These are phyloP conservation scores for Lepiota brunneoincarnata DNA, from an alignment of 768 basidiomycete genomes.

Conservation along the genomic window DNA sequence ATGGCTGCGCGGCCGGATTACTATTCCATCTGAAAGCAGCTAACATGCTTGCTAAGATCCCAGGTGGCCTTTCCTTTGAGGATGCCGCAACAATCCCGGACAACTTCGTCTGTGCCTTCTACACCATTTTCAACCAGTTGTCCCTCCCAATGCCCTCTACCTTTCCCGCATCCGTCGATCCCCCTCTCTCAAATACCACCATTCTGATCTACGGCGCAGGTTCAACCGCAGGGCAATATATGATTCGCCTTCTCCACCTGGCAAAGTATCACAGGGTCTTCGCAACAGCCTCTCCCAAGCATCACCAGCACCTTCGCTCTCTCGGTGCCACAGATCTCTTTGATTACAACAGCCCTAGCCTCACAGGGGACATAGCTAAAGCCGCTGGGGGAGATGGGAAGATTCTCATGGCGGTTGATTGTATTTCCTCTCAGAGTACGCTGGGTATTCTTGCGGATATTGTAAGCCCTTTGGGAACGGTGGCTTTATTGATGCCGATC, in stretches of 20 bases:
- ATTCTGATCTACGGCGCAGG: constrained; percentile 47
- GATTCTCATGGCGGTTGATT: constrained; percentile 33
- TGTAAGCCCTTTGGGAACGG: constrained; percentile 32
- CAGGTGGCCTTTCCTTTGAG: constrained; percentile 34
- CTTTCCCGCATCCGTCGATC: constrained; percentile 27
- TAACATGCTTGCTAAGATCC: constrained; percentile 29
- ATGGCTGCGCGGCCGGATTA: not conserved
- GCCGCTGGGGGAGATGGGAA: constrained; percentile 32
- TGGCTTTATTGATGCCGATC: constrained; percentile 44
- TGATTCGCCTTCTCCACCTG: constrained; percentile 35
- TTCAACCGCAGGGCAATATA: constrained; percentile 35
- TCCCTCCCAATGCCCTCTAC: constrained; percentile 30
- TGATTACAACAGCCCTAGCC: constrained; percentile 36
- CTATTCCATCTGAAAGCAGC: not conserved
- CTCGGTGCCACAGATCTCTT: constrained; percentile 39
- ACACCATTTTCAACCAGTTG: constrained; percentile 38
- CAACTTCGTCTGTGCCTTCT: constrained; percentile 40
- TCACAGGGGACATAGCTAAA: constrained; percentile 31
- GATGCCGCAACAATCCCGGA: constrained; percentile 36
- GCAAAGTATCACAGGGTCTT: constrained; percentile 42
- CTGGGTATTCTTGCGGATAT: constrained; percentile 34
- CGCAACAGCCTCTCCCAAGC: constrained; percentile 37
- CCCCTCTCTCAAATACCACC: constrained; percentile 27
- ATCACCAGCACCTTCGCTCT: constrained; percentile 35
- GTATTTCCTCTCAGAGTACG: constrained; percentile 34